Base-by-base conservation (phyloP, 2,329 filamentous ascomycete genomes). In the Nannizzia gypsea region DNA sequence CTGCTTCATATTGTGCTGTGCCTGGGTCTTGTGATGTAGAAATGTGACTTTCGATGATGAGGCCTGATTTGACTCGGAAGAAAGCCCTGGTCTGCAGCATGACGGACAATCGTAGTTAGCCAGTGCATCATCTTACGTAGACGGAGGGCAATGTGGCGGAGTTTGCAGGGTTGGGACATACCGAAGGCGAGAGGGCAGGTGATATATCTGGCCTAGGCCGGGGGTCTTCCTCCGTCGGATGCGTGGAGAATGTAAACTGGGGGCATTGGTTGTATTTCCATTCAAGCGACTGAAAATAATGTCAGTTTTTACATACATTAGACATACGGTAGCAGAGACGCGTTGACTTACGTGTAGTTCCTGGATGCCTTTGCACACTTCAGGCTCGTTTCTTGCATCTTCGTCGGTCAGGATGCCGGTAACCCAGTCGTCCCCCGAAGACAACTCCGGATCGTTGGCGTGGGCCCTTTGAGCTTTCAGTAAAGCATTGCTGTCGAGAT, bases 231-330 rank as follows among this genome's bases (percentile, higher is more conserved):
- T 83, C 76, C 63, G 79, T 80, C 40, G 85, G 73, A 70, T 81
- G 75, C 2, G 81, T 84, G 2, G 82, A 83, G 65, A 92, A 84
- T 6, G 81, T 83, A 71, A 96, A 96, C 59, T 86, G 85, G 0
- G 91, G 91, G 1, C 91, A 96, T 74, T 96, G 90, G 1, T 82
- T 82, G 72, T 87, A 96, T 61, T 87, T 86, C 90, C 90, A 96
- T 66, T 74, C 72, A 59, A 65, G 52, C 46, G 70, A 79, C 68
- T 78, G 66, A 57, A 50, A 3, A 54, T 11, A 11, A 13, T n/a
- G 11, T 22, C 8, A 15, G 48, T 17, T 42, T 38, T 52, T 40
- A 26, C 20, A 52, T 22, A n/a, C 20, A 22, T 13, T 3, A 11
- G 9, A 11, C 13, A 46, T 55, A 40, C 15, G 38, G 31, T 26